phyloP scores from a whole-genome alignment of 2,329 filamentous ascomycete genomes.

The Penicillium sp. region DNA sequence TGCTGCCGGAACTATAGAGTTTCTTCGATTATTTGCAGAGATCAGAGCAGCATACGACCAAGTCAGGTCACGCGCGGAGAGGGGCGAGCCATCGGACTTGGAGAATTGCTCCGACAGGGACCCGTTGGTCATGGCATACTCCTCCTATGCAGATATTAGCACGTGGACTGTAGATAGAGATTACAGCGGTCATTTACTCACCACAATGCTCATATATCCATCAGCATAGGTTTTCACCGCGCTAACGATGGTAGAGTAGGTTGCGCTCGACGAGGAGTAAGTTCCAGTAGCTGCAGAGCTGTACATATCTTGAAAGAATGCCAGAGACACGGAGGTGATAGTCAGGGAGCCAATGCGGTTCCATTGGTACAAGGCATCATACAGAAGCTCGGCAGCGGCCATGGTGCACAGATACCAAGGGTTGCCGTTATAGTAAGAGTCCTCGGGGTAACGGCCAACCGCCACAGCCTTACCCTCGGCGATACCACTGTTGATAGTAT shows the following conservation, averaged over 20 bases:
- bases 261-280: conserved; percentile 60
- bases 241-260: conserved; percentile 60
- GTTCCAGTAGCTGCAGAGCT: conserved; percentile 64
- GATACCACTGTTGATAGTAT: conserved; percentile 56
- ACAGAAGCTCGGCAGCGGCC: conserved; percentile 78
- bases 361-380: conserved; percentile 76
- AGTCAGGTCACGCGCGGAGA: conserved; percentile 49
- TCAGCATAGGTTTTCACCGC: conserved; percentile 68
- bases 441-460: conserved; percentile 69
- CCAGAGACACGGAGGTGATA: conserved; percentile 65
- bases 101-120: conserved; percentile 49
- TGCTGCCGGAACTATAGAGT: conserved; percentile 37
- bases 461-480: conserved; percentile 41
- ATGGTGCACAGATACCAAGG: conserved; percentile 79
- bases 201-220: conserved; percentile 55
- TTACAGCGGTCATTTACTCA: conserved; percentile 14
- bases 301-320: conserved; percentile 72
- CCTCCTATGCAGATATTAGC: conserved; percentile 24
- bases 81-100: conserved; percentile 37
- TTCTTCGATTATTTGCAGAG: conserved; percentile 41
- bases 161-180: background rate
- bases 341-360: conserved; percentile 64
- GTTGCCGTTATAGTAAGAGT: conserved; percentile 76
- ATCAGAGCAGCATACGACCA: conserved; percentile 52
- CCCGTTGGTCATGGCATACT: conserved; percentile 34